These are phyloP conservation scores for Dactylellina cionopaga DNA, from an alignment of 2,329 filamentous ascomycete genomes.

Conservation along the genomic window DNA sequence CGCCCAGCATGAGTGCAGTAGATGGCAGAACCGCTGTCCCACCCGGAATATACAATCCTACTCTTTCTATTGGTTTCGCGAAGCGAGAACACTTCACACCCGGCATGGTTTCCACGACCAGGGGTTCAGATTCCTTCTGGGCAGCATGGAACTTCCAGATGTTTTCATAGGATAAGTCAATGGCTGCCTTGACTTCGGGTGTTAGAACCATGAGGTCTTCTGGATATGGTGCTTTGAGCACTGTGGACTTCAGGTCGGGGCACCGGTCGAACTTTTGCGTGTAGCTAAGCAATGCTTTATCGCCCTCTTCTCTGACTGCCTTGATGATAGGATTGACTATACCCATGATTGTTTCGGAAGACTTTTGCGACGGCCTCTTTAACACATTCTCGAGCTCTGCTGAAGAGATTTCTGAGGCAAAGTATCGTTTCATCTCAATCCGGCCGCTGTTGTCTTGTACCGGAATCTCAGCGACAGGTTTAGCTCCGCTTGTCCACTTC, in stretches of 20 bases:
- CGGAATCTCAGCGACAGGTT: constrained; percentile 59
- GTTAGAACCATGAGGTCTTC: constrained; percentile 84
- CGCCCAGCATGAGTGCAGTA: constrained; percentile 96
- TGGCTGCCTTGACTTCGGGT: constrained; percentile 86
- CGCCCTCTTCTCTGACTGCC: constrained; percentile 82
- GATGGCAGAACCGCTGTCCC: constrained; percentile 97
- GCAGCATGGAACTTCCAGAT: constrained; percentile 93
- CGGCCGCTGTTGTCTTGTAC: constrained; percentile 56
- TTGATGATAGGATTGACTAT: constrained; percentile 93
- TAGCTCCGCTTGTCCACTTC: constrained; percentile 84
- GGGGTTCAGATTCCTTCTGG: constrained; percentile 82
- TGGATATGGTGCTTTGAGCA: constrained; percentile 89
- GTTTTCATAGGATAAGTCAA: constrained; percentile 92
- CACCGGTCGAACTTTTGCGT: constrained; percentile 99
- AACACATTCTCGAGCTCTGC: constrained; percentile 77
- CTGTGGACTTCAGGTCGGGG: constrained; percentile 85
- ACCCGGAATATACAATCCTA: constrained; percentile 95
- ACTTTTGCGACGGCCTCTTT: constrained; percentile 90
- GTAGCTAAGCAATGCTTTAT: constrained; percentile 87
- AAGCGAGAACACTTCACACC: constrained; percentile 95
- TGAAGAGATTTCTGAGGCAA: constrained; percentile 72
- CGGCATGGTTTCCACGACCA: constrained; percentile 96
- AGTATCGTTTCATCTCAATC: constrained; percentile 84
- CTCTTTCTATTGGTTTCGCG: constrained; percentile 87
- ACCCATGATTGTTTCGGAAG: constrained; percentile 89